Percentiles rank a stretch among this genome's conserved stretches.
These are phyloP conservation scores for Penicillium sp. DNA, from an alignment of 2,329 filamentous ascomycete genomes.

Conservation along the genomic window DNA sequence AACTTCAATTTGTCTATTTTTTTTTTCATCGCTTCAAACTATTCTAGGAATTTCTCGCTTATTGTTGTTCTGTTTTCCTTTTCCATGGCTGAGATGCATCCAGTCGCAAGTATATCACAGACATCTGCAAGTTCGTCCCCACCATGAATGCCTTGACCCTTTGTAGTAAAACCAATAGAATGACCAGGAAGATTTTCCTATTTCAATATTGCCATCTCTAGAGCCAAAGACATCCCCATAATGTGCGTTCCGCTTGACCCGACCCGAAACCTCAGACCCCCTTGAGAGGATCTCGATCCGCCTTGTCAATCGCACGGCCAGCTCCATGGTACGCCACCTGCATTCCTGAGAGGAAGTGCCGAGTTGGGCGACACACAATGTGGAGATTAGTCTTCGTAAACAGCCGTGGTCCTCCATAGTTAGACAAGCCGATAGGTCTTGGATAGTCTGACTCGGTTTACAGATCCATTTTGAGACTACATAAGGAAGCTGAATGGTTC, in stretches of 20 bases:
- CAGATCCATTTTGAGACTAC: not conserved
- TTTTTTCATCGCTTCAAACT: not conserved
- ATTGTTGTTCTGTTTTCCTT: conserved; percentile 1
- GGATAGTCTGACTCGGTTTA: not conserved
- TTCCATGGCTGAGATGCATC: conserved; percentile 8
- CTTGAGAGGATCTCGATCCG: conserved; percentile 1
- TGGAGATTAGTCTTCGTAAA: conserved; percentile 12
- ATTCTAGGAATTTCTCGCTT: conserved; percentile 4
- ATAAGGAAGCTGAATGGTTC: conserved; percentile 17
- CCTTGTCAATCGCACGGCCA: conserved; percentile 2
- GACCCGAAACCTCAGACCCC: not conserved
- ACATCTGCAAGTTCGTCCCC: conserved; percentile 7
- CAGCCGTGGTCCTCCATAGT: not conserved
- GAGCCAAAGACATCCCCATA: not conserved
- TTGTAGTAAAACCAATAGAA: conserved; percentile 6
- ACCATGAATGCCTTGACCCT: conserved; percentile 1
- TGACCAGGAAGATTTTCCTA: not conserved
- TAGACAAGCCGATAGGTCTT: conserved; percentile 21
- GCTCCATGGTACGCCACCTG: conserved; percentile 6
- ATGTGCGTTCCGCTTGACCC: conserved; percentile 2
- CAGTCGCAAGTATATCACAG: conserved; percentile 2
- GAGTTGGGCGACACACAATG: not conserved
- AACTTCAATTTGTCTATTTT: not conserved
- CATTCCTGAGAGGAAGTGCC: conserved; percentile 1
- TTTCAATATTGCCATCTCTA: not conserved